Evolutionary conservation across 208 protist genomes (phyloP).

Genomic region (Wallacemonas sp.): DNA sequence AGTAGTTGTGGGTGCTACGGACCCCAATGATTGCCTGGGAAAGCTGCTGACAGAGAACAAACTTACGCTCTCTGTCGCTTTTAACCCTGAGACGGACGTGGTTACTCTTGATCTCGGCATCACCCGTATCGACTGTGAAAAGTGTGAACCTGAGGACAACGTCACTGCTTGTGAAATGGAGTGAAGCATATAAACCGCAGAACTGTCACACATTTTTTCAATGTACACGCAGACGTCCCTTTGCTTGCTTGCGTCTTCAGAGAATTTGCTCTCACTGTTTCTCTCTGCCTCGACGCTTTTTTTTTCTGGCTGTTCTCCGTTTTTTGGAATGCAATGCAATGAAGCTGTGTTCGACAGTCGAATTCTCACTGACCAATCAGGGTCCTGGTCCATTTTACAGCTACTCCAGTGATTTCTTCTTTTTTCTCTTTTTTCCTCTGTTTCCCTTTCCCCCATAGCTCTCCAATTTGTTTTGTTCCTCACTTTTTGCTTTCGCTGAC

Average conservation of each 20-base stretch:
- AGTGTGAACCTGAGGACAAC: constrained; percentile 26
- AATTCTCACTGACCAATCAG: too few species aligned
- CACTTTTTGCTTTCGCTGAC: not conserved
- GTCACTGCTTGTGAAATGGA: too few species aligned
- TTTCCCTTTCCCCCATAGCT: not conserved
- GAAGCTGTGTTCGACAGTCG: too few species aligned
- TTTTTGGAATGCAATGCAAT: too few species aligned
- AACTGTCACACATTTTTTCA: too few species aligned
- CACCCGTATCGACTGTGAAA: constrained; percentile 42
- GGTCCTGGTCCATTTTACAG: not conserved
- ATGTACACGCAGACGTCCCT: too few species aligned
- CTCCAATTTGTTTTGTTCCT: not conserved
- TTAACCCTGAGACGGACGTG: constrained; percentile 40
- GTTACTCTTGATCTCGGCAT: constrained; percentile 61
- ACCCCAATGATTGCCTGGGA: constrained; percentile 74
- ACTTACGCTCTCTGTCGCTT: constrained; percentile 42
- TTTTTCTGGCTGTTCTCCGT: too few species aligned
- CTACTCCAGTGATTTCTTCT: constrained; percentile 14
- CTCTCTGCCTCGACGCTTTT: too few species aligned
- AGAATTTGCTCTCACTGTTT: too few species aligned
- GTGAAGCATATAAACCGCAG: too few species aligned
- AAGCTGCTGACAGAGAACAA: constrained; percentile 38
- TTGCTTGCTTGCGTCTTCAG: too few species aligned
- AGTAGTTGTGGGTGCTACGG: constrained; percentile 27
- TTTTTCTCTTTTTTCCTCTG: not conserved